Percentiles rank a stretch among this genome's conserved stretches.
Evolutionary conservation across 768 basidiomycete species (phyloP).

Genomic region (Cubamyces sp.): DNA sequence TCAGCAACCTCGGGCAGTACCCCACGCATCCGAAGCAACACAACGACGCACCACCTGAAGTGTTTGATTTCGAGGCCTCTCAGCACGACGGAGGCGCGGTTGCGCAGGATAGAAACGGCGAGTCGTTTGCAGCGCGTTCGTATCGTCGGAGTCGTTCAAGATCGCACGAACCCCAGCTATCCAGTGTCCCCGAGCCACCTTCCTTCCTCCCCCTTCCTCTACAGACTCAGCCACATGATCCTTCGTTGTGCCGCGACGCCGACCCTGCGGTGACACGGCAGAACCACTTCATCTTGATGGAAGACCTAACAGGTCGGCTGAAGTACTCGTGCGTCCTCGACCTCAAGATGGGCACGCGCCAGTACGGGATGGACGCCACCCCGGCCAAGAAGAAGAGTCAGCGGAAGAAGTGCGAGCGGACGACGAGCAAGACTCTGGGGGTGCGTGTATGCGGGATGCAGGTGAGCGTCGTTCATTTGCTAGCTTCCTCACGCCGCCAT

Average conservation of each 20-base stretch:
- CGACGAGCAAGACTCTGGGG: constrained; percentile 89
- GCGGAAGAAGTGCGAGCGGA: constrained; percentile 96
- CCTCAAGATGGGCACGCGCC: constrained; percentile 99
- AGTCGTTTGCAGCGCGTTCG: constrained; percentile 20
- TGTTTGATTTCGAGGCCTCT: constrained; percentile 36
- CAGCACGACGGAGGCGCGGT: not conserved
- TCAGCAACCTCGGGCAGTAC: constrained; percentile 42
- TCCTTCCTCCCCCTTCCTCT: constrained; percentile 17
- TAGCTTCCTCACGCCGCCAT: no score
- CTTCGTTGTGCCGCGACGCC: constrained; percentile 16
- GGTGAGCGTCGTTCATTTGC: constrained; percentile 54
- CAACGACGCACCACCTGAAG: constrained; percentile 37
- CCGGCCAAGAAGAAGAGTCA: constrained; percentile 96
- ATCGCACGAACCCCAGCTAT: constrained; percentile 12
- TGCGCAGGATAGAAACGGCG: constrained; percentile 3
- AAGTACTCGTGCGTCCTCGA: constrained; percentile 95
- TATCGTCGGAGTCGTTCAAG: constrained; percentile 20
- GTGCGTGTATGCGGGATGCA: constrained; percentile 99
- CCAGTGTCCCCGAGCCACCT: constrained; percentile 1
- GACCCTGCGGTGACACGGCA: constrained; percentile 65
- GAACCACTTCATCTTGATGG: constrained; percentile 99
- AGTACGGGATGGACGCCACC: constrained; percentile 96
- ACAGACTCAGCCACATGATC: constrained; percentile 22
- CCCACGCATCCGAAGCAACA: constrained; percentile 40
- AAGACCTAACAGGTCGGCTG: constrained; percentile 92